Base-by-base conservation (phyloP, 768 basidiomycete genomes). In the Lactifluus pinguis region DNA sequence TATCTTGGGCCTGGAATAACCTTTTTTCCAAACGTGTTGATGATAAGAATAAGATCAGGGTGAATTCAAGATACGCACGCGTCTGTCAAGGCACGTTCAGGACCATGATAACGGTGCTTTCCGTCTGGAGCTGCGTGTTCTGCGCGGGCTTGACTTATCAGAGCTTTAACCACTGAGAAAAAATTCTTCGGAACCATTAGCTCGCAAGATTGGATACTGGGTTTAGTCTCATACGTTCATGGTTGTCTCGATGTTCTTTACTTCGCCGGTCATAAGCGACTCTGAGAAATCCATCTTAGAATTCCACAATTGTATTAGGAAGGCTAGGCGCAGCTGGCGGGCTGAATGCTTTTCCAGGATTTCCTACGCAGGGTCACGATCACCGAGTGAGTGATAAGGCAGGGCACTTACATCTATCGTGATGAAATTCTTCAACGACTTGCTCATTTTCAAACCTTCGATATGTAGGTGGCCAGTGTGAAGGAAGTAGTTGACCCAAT, bases 401-500 rank as follows among this genome's bases (percentile, higher is more conserved):
- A 38, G 51, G 47, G 44, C 15, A 68, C 86, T 71, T 69, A 90
- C 89, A 68, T 90, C 86, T 59, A 99, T 97, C 7, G 97, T 98
- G 68, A 98, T 97, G 71, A 98, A 99, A 70, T 99, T 99, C 73
- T 99, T 99, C 64, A 99, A 75, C 10, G 92, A 95, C 75, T 99
- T 99, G 76, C 91, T 94, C 97, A 99, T 99, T 74, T 99, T 99
- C 60, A 97, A 77, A 9, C 97, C 97, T 71, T 97, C 93, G 67
- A 99, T 98, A 72, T 98, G 95, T 38, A 99, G 76, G 76, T 99
- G 97, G 11, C 97, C 97, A 0, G 95, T 98, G 73, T 99, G 97
- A 52, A 98, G 76, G 77, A 99, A 99, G 72, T 98, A 99, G 71
- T 97, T 98, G 66, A 98, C 95, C 97, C 97, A 99, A 65, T 93